These are phyloP conservation scores for Penicillium samsonianum DNA, from an alignment of 495 filamentous ascomycete genomes.

Conservation along the genomic window DNA sequence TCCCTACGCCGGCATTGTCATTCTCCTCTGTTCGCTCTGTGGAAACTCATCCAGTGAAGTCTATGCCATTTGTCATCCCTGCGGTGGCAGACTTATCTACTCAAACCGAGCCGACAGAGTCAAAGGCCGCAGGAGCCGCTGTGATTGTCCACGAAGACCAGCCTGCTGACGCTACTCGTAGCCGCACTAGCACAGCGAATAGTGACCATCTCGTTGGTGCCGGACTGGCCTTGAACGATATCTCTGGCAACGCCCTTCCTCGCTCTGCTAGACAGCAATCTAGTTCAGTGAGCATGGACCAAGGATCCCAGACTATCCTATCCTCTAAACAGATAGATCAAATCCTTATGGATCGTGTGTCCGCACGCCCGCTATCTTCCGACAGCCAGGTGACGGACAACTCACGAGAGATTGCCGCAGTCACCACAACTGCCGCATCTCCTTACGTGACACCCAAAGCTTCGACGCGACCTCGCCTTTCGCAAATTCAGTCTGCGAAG, in stretches of 20 bases:
- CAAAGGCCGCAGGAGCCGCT: conserved; percentile 22
- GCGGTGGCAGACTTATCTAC: conserved; percentile 21
- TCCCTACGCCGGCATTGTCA: conserved; percentile 27
- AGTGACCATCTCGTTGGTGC: conserved; percentile 45
- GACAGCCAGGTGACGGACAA: conserved; percentile 30
- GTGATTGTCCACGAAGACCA: conserved; percentile 57
- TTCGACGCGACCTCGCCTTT: conserved; percentile 29
- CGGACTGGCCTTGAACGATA: conserved; percentile 43
- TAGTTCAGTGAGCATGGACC: conserved; percentile 58
- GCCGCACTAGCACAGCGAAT: conserved; percentile 32
- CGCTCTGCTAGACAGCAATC: conserved; percentile 30
- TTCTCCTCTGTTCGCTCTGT: conserved; percentile 43
- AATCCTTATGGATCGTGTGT: conserved; percentile 53
- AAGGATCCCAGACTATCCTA: conserved; percentile 71
- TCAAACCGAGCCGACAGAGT: conserved; percentile 27
- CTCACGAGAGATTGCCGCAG: conserved; percentile 32
- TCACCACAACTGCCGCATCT: conserved; percentile 14
- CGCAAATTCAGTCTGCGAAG: conserved; percentile 36
- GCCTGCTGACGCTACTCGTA: conserved; percentile 44
- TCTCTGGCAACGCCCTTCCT: conserved; percentile 47
- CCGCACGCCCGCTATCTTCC: conserved; percentile 36
- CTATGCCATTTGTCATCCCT: conserved; percentile 23
- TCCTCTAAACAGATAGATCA: conserved; percentile 72
- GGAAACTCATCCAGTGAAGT: conserved; percentile 42
- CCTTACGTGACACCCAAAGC: conserved; percentile 43